phyloP scores from a whole-genome alignment of 148 eudicot genomes.

The Chenopodium berlandieri region DNA sequence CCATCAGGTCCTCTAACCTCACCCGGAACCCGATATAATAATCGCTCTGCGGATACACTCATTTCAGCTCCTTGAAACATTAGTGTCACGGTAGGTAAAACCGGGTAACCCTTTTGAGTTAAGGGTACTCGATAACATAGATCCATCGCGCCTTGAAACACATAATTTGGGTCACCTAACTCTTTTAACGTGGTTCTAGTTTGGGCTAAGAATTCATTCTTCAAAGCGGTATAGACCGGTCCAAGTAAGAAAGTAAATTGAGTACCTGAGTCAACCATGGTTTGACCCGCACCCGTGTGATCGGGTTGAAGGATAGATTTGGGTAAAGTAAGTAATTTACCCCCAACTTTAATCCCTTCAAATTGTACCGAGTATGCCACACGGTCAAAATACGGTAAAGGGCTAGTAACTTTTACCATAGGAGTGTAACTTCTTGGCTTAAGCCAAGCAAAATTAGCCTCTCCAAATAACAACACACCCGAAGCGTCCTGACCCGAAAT shows the following conservation, averaged over 20 bases:
- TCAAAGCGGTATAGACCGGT: slow-evolving; percentile 59
- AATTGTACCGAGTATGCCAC: slow-evolving; percentile 79
- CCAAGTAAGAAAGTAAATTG: slow-evolving; percentile 85
- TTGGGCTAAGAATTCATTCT: slow-evolving; percentile 54
- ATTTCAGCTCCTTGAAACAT: slow-evolving; percentile 75
- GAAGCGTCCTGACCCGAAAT: slow-evolving; percentile 72
- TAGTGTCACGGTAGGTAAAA: slow-evolving; percentile 58
- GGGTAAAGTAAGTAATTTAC: slow-evolving; percentile 42
- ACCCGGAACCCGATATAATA: slow-evolving; percentile 65
- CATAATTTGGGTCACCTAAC: slow-evolving; percentile 51
- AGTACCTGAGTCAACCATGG: slow-evolving; percentile 96
- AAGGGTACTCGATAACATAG: slow-evolving; percentile 55
- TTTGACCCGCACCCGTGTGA: slow-evolving; percentile 96
- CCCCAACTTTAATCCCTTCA: slow-evolving; percentile 67
- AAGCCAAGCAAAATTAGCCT: slow-evolving; percentile 52
- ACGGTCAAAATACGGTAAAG: slow-evolving; percentile 69
- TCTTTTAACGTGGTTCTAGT: slow-evolving; percentile 38
- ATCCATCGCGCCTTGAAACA: slow-evolving; percentile 84
- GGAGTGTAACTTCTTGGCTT: slow-evolving; percentile 69
- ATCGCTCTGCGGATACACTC: slow-evolving; percentile 58
- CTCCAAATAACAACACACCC: slow-evolving; percentile 68
- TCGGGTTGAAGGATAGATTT: slow-evolving; percentile 71
- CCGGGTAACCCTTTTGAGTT: slow-evolving; percentile 36
- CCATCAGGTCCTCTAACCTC: slow-evolving; percentile 43
- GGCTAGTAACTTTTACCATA: slow-evolving; percentile 52